Evolutionary conservation across 139 green algal species (phyloP), one percentile per base, ranked within the genome.

Genomic region (Asterochloris erici): DNA sequence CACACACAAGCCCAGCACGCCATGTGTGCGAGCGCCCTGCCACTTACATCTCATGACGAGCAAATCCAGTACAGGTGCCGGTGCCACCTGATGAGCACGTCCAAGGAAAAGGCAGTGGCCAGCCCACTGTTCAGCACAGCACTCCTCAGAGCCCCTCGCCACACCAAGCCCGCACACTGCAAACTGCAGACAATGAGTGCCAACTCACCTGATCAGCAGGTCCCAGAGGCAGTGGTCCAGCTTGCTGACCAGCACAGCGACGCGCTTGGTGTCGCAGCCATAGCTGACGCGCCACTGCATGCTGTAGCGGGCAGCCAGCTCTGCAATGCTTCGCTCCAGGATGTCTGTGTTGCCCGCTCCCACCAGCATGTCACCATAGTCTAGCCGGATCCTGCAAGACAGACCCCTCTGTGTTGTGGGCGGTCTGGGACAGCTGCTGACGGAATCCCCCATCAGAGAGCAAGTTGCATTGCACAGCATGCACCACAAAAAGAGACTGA

Each of bases 151-250:
- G 38, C 38, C 2, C 38, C 38, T 54, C 6, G 38, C 38, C n/a
- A n/a, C n/a, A n/a, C n/a, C n/a, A n/a, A n/a, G n/a, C n/a, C n/a
- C n/a, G n/a, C n/a, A n/a, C n/a, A n/a, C n/a, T n/a, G n/a, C n/a
- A n/a, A 2, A 54, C 38, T 54, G 38, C 38, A 54, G 2, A 54
- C 38, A 54, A 54, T 54, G 6, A 54, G 38, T 54, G 38, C 38
- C 38, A 54, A 10, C 38, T 54, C 38, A 6, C 38, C 93, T 85
- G 26, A 95, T 95, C 54, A 97, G 90, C 77, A 97, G 77, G 88
- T 97, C 93, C 77, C 92, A 95, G 71, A 97, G 86, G 85, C 92
- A 95, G 86, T 96, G 92, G 79, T 93, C 90, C 82, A 91, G 54
- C 79, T 89, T 90, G 85, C 77, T 86, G 76, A 91, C 87, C 66